These are phyloP conservation scores for Fraxinus nigra DNA, from an alignment of 305 asterid genomes.

Conservation along the genomic window DNA sequence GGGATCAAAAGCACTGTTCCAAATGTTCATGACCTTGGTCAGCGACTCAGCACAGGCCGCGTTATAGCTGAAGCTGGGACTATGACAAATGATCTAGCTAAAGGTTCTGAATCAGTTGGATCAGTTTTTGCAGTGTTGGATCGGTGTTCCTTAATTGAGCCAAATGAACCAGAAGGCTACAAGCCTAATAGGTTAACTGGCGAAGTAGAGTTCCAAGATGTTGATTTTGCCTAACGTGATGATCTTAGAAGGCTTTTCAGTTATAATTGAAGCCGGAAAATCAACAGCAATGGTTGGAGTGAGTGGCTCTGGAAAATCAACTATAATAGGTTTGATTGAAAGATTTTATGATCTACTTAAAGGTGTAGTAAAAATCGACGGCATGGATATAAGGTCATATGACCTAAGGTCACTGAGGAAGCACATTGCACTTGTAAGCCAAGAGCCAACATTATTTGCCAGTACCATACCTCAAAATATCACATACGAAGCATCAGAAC, in stretches of 20 bases:
- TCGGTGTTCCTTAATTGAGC: conserved; percentile 65
- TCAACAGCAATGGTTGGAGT: conserved; percentile 87
- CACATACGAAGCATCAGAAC: conserved; percentile 52
- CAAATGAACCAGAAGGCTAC: conserved; percentile 61
- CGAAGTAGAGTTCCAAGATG: conserved; percentile 51
- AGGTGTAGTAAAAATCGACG: conserved; percentile 65
- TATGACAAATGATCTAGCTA: conserved; percentile 83
- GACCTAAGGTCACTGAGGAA: conserved; percentile 59
- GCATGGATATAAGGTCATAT: conserved; percentile 59
- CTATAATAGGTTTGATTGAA: conserved; percentile 66
- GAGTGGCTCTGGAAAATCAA: conserved; percentile 90
- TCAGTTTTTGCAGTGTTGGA: conserved; percentile 80
- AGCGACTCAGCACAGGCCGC: conserved; percentile 61
- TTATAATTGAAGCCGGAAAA: conserved; percentile 62
- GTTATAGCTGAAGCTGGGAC: conserved; percentile 91
- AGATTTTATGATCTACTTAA: conserved; percentile 68
- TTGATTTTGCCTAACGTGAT: conserved; percentile 69
- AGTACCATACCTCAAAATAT: conserved; percentile 72
- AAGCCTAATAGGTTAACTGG: conserved; percentile 55
- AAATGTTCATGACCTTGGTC: conserved; percentile 75
- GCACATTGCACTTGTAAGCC: conserved; percentile 79
- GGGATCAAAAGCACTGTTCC: conserved; percentile 66
- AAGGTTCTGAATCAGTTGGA: conserved; percentile 69
- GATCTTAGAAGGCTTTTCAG: conserved; percentile 61
- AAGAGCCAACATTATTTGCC: conserved; percentile 75